phyloP scores from a whole-genome alignment of 2,329 filamentous ascomycete genomes.

The Tolypocladium paradoxum region DNA sequence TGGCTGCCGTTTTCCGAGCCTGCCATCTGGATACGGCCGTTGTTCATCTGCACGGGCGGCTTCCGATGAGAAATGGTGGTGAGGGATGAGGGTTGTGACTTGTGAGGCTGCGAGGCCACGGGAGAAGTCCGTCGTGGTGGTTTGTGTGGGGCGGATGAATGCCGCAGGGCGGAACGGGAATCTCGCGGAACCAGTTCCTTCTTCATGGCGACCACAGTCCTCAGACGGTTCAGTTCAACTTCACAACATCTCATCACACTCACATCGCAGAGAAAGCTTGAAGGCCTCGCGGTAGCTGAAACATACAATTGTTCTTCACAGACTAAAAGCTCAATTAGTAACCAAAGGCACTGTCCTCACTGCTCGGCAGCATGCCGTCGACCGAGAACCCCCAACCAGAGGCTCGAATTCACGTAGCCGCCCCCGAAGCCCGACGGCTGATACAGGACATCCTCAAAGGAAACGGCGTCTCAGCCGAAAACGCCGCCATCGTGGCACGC shows the following conservation, averaged over 20 bases:
- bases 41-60: not conserved
- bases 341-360: not conserved
- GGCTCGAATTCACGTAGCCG: slow-evolving; percentile 20
- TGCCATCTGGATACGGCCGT: slow-evolving; percentile 6
- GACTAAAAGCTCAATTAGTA: not conserved
- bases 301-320: too few relatives aligned
- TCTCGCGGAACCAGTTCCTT: too few relatives aligned
- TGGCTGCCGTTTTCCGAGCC: not conserved
- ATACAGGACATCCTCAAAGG: slow-evolving; percentile 44
- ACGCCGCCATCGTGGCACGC: slow-evolving; percentile 53
- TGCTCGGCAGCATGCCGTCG: not conserved
- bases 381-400: not conserved
- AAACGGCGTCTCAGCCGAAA: slow-evolving; percentile 46
- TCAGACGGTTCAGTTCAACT: not conserved
- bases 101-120: not conserved
- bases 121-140: not conserved
- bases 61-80: not conserved
- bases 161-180: not conserved
- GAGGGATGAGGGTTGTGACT: not conserved
- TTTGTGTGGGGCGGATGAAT: not conserved
- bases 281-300: not conserved
- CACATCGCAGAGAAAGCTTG: too few relatives aligned
- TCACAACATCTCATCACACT: not conserved
- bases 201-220: not conserved
- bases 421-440: slow-evolving; percentile 33